Base-by-base conservation (phyloP, 768 basidiomycete species). In the Amanita subjunquillea region DNA sequence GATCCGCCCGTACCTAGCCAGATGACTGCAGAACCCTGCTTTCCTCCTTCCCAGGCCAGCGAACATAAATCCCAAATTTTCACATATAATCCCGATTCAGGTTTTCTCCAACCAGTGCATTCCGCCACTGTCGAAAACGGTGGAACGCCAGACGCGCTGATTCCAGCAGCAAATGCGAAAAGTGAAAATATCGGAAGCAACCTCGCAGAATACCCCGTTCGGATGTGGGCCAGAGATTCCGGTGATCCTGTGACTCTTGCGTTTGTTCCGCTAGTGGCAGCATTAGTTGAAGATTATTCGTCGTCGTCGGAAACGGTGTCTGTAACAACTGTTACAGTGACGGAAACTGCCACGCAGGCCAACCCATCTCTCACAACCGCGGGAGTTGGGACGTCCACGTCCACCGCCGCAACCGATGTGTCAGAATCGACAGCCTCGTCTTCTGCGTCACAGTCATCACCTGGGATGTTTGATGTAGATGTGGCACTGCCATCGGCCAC, bases 51-150 rank as follows among this genome's bases (percentile, higher is more conserved):
- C 12, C 34, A 48, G 10, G 45, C 50, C 41, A 45, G 48, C 34
- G 40, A 55, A 17, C 69, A 75, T 58, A 65, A 64, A 58, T 80
- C 77, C 56, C 86, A 90, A 62, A 57, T 69, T 4, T 90, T 88
- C 63, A 63, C 73, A 30, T 87, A 77, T 61, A 68, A 83, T 57
- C 60, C 66, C 12, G 54, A 51, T 0, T 76, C 72, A 9, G 75
- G 78, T 6, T 65, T 67, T 20, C 60, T 90, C 51, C 67, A 65
- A 25, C 87, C 87, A 3, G 75, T 79, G 58, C 78, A 76, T 72
- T 60, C 62, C 54, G 39, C 59, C 38, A 56, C 60, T 15, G 58
- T 61, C 22, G 60, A 66, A 37, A 61, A 71, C 27, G 63, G 61
- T 22, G 58, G 55, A 38, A 56, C 6, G 32, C 32, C 7, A 32